Base-by-base conservation (phyloP, 2,329 filamentous ascomycete species). In the Nannizzia gypsea region DNA sequence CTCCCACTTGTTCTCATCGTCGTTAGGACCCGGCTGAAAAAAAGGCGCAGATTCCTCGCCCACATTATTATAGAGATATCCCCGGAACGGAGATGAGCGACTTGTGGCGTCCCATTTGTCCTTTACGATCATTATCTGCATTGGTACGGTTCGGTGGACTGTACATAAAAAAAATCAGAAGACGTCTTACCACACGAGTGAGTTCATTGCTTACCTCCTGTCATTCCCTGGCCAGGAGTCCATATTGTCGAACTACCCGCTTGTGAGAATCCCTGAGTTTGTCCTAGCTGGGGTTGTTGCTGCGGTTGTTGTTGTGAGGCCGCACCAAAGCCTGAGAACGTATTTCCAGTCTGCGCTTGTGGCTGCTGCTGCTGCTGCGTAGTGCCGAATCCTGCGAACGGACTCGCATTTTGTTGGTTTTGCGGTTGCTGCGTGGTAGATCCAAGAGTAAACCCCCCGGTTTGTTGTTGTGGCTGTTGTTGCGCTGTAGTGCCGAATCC, bases 21-120 rank as follows among this genome's bases (percentile, higher is more conserved):
- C 83, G 58, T 78, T 76, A 1, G 77, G 70, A 6, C 77, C 74
- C 1, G 82, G 82, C 62, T 81, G 78, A 69, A 81, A 86, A 73
- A 83, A 85, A 6, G 83, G 81, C 0, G 81, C 82, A 61, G 78
- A 73, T 17, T 82, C 80, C 52, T 83, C 78, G 54, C 78, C 77
- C 57, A 84, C 82, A 17, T 80, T 73, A 68, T 85, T 85, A 71
- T 86, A 86, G 64, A 86, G 78, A 69, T 86, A 86, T 50, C 80
- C 73, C 63, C 83, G 79, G 68, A 86, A 81, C 6, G 78, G 77
- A 40, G 80, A 83, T 52, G 74, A 72, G 42, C 74, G 73, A 63
- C 69, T 78, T 6, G 72, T 69, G 0, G 82, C 78, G 54, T 83
- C 77, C 83, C 83, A 86, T 71, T 85, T 85, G 56, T 79, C 75